Evolutionary conservation across 1,284 basidiomycete species (phyloP).

Genomic region (Boletellus sp.): DNA sequence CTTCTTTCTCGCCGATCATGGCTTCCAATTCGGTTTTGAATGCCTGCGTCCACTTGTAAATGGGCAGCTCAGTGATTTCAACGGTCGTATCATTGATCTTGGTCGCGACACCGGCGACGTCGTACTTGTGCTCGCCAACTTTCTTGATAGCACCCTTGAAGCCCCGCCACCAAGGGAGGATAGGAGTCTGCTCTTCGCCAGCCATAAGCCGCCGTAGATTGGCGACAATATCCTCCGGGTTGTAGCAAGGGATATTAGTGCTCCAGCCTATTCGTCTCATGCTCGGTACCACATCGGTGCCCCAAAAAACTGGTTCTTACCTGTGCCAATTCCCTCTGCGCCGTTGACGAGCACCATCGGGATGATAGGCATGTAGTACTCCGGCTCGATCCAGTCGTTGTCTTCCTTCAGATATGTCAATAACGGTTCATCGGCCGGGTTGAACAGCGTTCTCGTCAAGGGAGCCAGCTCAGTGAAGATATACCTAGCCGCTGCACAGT

Average conservation of each 20-base stretch:
- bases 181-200: constrained; percentile 79
- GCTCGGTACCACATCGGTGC: background rate
- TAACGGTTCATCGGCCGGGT: constrained; percentile 82
- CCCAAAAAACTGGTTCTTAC: constrained; percentile 37
- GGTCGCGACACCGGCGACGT: constrained; percentile 70
- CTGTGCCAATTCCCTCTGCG: constrained; percentile 96
- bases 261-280: constrained; percentile 81
- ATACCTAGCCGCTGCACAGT: constrained; percentile 96
- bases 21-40: constrained; percentile 91
- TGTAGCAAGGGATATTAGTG: constrained; percentile 90
- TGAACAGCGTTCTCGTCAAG: constrained; percentile 80
- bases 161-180: constrained; percentile 97
- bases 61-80: constrained; percentile 94
- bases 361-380: constrained; percentile 90
- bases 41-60: constrained; percentile 91
- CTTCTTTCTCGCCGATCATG: constrained; percentile 73
- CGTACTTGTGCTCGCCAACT: constrained; percentile 82
- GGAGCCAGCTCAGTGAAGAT: constrained; percentile 86
- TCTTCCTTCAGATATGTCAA: constrained; percentile 88
- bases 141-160: constrained; percentile 88
- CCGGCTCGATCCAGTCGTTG: constrained; percentile 86
- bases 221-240: constrained; percentile 86
- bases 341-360: constrained; percentile 94
- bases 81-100: constrained; percentile 87
- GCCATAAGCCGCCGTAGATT: constrained; percentile 88